Conservation (phyloP, 2,329 filamentous ascomycete genomes). For the Diaporthe sp. region DNA sequence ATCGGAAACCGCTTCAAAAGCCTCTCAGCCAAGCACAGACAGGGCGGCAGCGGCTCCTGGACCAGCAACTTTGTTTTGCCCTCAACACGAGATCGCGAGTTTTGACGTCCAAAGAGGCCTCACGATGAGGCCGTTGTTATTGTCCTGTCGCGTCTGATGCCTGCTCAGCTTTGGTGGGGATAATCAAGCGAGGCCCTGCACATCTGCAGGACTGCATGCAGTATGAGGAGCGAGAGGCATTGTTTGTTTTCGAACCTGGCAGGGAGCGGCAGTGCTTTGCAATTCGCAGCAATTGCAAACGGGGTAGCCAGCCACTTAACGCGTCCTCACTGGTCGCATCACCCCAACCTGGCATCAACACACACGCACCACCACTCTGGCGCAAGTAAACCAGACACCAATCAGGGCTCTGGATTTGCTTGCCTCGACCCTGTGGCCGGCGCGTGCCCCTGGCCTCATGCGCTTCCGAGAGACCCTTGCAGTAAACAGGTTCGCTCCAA, state of each 20-base stretch:
- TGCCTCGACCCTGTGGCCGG: slow-evolving; percentile 6
- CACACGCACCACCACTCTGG: background rate
- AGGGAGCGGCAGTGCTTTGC: slow-evolving; percentile 18
- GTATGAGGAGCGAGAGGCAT: slow-evolving; percentile 26
- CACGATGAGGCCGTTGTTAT: slow-evolving; percentile 33
- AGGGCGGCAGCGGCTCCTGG: slow-evolving; percentile 24
- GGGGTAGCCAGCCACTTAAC: slow-evolving; percentile 28
- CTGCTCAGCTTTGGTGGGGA: background rate
- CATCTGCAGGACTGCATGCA: slow-evolving; percentile 11
- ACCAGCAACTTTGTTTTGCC: background rate
- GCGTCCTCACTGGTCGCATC: slow-evolving; percentile 33
- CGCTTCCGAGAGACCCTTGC: background rate
- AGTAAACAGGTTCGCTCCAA: slow-evolving; percentile 22
- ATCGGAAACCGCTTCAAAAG: slow-evolving; percentile 11
- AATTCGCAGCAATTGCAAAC: slow-evolving; percentile 19
- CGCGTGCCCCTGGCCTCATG: slow-evolving; percentile 5
- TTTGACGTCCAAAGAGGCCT: slow-evolving; percentile 16
- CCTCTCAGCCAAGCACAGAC: slow-evolving; percentile 28
- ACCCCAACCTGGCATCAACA: slow-evolving; percentile 15
- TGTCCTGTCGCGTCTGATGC: slow-evolving; percentile 36
- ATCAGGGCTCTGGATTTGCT: slow-evolving; percentile 18
- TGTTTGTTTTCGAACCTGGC: slow-evolving; percentile 37
- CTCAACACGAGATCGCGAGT: slow-evolving; percentile 22
- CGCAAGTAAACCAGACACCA: slow-evolving; percentile 1
- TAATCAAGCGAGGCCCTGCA: slow-evolving; percentile 8